Evolutionary conservation across 179 eudicot genomes (phyloP).

Genomic region (Amaranthus tricolor): DNA sequence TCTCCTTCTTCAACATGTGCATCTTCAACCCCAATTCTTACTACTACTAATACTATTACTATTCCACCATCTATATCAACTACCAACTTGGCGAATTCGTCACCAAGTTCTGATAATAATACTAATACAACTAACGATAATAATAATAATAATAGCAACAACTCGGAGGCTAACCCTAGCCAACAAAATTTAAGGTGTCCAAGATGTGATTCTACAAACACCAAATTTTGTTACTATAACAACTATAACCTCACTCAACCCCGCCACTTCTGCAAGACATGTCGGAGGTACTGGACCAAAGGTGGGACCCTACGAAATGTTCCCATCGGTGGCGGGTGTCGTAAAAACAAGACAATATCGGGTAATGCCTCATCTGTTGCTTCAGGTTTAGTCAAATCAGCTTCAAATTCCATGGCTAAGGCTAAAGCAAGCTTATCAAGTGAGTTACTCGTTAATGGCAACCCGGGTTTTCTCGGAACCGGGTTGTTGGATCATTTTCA

Average conservation of each 20-base stretch:
- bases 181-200: slow-evolving; percentile 65
- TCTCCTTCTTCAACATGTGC: slow-evolving; percentile 24
- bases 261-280: slow-evolving; percentile 84
- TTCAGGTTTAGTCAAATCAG: slow-evolving; percentile 20
- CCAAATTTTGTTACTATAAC: slow-evolving; percentile 87
- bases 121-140: no score
- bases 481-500: slow-evolving; percentile 31
- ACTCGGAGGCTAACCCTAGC: slow-evolving; percentile 21
- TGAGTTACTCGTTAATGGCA: slow-evolving; percentile 33
- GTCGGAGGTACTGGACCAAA: slow-evolving; percentile 80
- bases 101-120: background rate
- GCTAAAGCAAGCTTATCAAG: slow-evolving; percentile 28
- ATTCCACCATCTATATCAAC: slow-evolving; percentile 10
- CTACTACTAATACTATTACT: slow-evolving; percentile 6
- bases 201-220: slow-evolving; percentile 71
- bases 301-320: slow-evolving; percentile 80
- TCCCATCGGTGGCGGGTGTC: slow-evolving; percentile 78
- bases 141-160: slow-evolving; percentile 6
- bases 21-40: slow-evolving; percentile 31
- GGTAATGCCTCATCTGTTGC: slow-evolving; percentile 1
- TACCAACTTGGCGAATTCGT: background rate
- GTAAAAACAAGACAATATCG: slow-evolving; percentile 52
- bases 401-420: slow-evolving; percentile 33
- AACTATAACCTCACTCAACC: slow-evolving; percentile 93
- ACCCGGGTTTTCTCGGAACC: slow-evolving; percentile 30